These are phyloP conservation scores for Stemphylium lycopersici DNA, from an alignment of 2,329 filamentous ascomycete species.

Conservation along the genomic window DNA sequence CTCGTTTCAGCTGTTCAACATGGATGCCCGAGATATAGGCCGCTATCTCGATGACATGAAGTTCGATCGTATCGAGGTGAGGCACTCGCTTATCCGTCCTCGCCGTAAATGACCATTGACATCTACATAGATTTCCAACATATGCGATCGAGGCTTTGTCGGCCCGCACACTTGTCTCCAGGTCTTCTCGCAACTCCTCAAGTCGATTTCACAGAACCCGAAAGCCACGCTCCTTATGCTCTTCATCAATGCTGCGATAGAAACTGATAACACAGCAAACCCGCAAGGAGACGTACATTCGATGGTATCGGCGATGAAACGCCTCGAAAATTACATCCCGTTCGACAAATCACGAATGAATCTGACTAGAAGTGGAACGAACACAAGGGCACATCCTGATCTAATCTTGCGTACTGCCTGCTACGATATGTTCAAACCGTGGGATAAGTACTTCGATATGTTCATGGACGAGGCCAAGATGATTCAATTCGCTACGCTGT, in stretches of 20 bases:
- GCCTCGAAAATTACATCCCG: background rate
- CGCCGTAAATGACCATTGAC: background rate
- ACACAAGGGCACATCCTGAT: background rate
- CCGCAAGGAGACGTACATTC: background rate
- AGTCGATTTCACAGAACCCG: background rate
- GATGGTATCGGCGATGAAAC: background rate
- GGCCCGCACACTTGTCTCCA: background rate
- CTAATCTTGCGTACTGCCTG: background rate
- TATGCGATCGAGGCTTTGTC: background rate
- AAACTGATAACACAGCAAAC: background rate
- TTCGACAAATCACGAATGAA: background rate
- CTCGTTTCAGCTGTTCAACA: background rate
- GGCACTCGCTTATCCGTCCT: background rate
- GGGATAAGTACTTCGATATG: background rate
- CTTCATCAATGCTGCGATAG: background rate
- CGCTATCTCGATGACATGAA: background rate
- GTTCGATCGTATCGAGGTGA: background rate
- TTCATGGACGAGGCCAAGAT: background rate
- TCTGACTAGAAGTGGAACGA: background rate
- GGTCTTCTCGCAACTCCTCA: background rate
- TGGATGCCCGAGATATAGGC: background rate
- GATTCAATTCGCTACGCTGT: background rate
- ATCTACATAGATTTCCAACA: background rate
- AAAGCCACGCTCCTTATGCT: background rate
- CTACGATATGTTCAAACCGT: background rate